Evolutionary conservation across 2,329 filamentous ascomycete species (phyloP).

Genomic region (Fusarium siculi): DNA sequence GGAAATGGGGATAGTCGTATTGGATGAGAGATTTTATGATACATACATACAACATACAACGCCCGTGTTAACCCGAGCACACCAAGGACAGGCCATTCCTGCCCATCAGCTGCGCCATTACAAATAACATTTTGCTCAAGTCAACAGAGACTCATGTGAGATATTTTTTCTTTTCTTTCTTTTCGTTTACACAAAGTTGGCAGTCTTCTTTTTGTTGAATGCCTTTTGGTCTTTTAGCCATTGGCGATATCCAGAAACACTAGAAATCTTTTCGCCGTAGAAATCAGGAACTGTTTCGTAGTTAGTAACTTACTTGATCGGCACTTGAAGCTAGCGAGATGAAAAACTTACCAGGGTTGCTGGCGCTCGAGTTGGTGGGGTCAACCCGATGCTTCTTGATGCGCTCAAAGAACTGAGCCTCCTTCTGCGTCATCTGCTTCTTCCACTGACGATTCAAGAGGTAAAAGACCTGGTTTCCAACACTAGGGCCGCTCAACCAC

Average conservation of each 20-base stretch:
- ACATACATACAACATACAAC: constrained; percentile 46
- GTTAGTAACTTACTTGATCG: constrained; percentile 28
- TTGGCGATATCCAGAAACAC: constrained; percentile 87
- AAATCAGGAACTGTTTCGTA: constrained; percentile 83
- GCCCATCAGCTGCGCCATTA: constrained; percentile 40
- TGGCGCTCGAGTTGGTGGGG: constrained; percentile 85
- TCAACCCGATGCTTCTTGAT: constrained; percentile 95
- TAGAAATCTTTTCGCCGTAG: constrained; percentile 98
- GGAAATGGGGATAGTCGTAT: constrained; percentile 26
- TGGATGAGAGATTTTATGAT: constrained; percentile 44
- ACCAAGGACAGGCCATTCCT: constrained; percentile 27
- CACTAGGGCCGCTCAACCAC: constrained; percentile 86
- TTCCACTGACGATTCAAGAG: constrained; percentile 76
- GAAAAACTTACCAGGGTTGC: constrained; percentile 74
- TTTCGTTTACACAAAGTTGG: constrained; percentile 64
- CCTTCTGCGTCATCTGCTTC: constrained; percentile 83
- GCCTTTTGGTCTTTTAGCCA: constrained; percentile 98
- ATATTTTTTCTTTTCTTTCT: background rate
- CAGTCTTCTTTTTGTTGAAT: constrained; percentile 94
- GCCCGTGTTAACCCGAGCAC: constrained; percentile 34
- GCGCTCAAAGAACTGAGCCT: constrained; percentile 90
- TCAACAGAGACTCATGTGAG: constrained; percentile 3
- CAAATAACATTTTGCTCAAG: constrained; percentile 27
- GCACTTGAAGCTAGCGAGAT: background rate
- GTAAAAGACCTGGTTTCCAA: constrained; percentile 85